Evolutionary conservation across 164 flowering plant genomes (phyloP).

Genomic region (Berberis vulgaris): DNA sequence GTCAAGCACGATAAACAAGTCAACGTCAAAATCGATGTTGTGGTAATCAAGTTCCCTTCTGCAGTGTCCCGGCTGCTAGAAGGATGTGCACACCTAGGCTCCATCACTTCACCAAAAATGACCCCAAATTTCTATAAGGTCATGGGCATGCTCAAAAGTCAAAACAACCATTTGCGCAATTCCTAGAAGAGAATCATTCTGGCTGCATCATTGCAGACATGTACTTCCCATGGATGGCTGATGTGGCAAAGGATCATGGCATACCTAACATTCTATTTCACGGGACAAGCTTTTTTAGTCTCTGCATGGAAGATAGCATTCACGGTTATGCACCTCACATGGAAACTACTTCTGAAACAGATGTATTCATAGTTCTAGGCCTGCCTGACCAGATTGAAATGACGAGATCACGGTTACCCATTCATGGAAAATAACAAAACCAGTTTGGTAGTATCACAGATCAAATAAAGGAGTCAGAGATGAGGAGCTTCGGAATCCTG

Average conservation of each 20-base stretch:
- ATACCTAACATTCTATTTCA: neutral
- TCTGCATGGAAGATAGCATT: neutral
- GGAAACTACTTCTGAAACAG: neutral
- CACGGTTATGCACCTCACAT: neutral
- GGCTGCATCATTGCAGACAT: neutral
- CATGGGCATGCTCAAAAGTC: neutral
- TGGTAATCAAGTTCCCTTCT: constrained; percentile 20
- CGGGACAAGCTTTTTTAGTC: neutral
- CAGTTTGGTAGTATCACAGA: neutral
- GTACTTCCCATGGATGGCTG: neutral
- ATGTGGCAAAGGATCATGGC: neutral
- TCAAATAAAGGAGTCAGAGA: neutral
- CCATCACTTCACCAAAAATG: neutral
- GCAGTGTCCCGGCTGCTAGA: constrained; percentile 31
- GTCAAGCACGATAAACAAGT: constrained; percentile 17
- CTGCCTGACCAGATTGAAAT: neutral
- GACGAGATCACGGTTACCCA: neutral
- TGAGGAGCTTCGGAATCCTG: neutral
- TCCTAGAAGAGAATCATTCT: neutral
- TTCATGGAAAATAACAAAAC: neutral
- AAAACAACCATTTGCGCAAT: neutral
- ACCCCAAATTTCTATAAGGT: neutral
- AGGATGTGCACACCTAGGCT: constrained; percentile 38
- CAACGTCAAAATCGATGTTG: constrained; percentile 16
- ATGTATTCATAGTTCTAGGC: neutral